Evolutionary conservation across 2,329 filamentous ascomycete genomes (phyloP).

Genomic region (Hypocrella siamensis): DNA sequence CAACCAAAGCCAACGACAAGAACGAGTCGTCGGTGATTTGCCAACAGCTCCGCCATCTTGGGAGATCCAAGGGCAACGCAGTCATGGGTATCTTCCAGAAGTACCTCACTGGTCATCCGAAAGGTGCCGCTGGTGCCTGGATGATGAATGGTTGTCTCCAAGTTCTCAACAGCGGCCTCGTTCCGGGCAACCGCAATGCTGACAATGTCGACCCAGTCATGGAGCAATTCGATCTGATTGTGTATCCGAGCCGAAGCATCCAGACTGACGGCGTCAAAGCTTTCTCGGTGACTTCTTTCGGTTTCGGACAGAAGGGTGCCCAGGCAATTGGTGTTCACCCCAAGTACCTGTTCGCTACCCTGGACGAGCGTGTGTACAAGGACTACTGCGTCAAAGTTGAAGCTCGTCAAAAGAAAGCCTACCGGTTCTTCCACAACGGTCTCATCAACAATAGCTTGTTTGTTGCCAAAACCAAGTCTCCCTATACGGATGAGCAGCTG

Average conservation of each 20-base stretch:
- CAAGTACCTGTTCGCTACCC: constrained; percentile 87
- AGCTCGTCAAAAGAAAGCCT: constrained; percentile 93
- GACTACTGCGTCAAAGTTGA: constrained; percentile 80
- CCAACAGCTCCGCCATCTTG: constrained; percentile 88
- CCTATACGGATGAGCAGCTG: constrained; percentile 80
- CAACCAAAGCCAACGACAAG: constrained; percentile 97
- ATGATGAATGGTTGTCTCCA: constrained; percentile 99
- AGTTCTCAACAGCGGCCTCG: constrained; percentile 82
- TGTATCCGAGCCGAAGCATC: constrained; percentile 87
- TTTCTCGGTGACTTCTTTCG: constrained; percentile 96
- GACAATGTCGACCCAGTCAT: constrained; percentile 94
- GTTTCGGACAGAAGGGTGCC: constrained; percentile 97
- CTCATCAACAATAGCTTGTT: constrained; percentile 97
- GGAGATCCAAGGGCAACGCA: constrained; percentile 91
- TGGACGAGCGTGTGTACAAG: constrained; percentile 71
- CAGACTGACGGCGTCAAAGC: constrained; percentile 98
- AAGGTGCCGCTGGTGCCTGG: constrained; percentile 98
- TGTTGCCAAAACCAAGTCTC: constrained; percentile 82
- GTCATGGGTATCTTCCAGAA: constrained; percentile 98
- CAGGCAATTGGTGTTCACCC: constrained; percentile 96
- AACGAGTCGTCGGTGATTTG: constrained; percentile 97
- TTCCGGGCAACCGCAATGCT: constrained; percentile 93
- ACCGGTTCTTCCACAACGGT: constrained; percentile 96
- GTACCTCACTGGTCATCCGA: constrained; percentile 95
- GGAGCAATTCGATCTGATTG: constrained; percentile 96